Base-by-base conservation (phyloP, 495 filamentous ascomycete genomes). In the Penicillium turbatum region DNA sequence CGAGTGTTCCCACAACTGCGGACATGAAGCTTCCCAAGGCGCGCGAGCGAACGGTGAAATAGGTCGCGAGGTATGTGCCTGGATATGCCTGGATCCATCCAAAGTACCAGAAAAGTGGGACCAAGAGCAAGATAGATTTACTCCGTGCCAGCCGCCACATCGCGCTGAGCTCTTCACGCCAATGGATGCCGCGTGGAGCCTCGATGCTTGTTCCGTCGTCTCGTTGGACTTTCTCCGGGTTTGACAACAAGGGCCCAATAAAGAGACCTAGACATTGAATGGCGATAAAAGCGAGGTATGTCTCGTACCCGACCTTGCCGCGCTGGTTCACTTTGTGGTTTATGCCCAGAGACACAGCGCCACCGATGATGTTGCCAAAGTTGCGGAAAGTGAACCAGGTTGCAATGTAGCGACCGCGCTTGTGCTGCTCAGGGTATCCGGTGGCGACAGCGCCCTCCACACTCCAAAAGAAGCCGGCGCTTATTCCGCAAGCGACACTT, bases 381-480 rank as follows among this genome's bases (percentile, higher is more conserved):
- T 79, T 78, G 12, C 79, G 75, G 37, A 81, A 74, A 30, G 73
- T 74, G 8, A 83, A 71, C 79, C 80, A 82, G 16, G 78, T 79
- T 2, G 75, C 77, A 37, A 69, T 76, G 45, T 80, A 82, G 17
- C 74, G 72, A n/a, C 79, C 80, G 0, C 77, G 66, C 41, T 82
- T 73, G 19, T 74, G 69, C 17, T 74, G 54, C 42, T 82, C 75
- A 0, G 78, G 79, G 48, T 84, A 83, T 0, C 77, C 79, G 0
- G 78, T 64, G 1, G 76, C 78, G 30, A 84, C 71, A 11, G 80
- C 79, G 6, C 76, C 79, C 48, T 83, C 80, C 31, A 73, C 71
- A 2, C 70, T 75, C 80, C 81, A 83, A 50, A 83, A 71, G 15
- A 79, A 64, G 0, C 73, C 77, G 2, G 79, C 77, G 10, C 71